phyloP scores from a whole-genome alignment of 2,329 filamentous ascomycete genomes.

The Phialophora expanda region DNA sequence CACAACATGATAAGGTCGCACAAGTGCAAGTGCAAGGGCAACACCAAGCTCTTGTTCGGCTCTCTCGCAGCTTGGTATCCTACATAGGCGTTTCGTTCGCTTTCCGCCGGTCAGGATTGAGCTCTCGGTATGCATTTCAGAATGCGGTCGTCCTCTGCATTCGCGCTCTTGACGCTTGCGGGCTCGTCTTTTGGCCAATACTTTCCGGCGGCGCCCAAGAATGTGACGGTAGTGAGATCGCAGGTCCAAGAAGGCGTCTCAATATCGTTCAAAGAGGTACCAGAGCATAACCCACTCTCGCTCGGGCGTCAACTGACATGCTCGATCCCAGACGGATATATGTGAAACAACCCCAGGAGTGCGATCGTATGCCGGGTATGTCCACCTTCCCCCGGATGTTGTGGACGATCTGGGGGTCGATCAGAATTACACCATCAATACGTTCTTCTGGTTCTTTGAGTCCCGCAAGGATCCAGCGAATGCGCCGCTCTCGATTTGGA shows the following conservation, averaged over 20 bases:
- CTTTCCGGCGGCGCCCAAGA: constrained; percentile 51
- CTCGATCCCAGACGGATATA: constrained; percentile 49
- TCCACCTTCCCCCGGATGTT: constrained; percentile 59
- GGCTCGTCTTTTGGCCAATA: constrained; percentile 25
- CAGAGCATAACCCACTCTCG: neutral
- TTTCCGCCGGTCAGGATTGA: neutral
- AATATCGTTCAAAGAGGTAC: constrained; percentile 55
- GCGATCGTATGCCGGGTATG: constrained; percentile 64
- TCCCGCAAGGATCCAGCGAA: constrained; percentile 58
- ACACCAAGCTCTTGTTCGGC: neutral
- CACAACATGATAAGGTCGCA: neutral
- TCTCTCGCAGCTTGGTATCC: neutral
- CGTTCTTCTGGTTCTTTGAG: constrained; percentile 71
- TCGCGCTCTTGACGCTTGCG: neutral
- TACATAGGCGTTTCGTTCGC: neutral
- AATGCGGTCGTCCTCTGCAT: neutral
- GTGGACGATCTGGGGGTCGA: constrained; percentile 45
- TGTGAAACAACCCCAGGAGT: constrained; percentile 64
- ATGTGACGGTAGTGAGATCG: constrained; percentile 50
- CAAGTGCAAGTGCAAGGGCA: neutral
- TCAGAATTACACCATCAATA: constrained; percentile 65
- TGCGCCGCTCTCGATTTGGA: constrained; percentile 66
- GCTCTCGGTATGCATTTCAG: neutral
- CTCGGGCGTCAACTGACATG: neutral
- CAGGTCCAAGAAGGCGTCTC: constrained; percentile 51